Percentiles rank a stretch among this genome's conserved stretches.
phyloP scores from a whole-genome alignment of 345 rosid species.

The Erodium maritimum region DNA sequence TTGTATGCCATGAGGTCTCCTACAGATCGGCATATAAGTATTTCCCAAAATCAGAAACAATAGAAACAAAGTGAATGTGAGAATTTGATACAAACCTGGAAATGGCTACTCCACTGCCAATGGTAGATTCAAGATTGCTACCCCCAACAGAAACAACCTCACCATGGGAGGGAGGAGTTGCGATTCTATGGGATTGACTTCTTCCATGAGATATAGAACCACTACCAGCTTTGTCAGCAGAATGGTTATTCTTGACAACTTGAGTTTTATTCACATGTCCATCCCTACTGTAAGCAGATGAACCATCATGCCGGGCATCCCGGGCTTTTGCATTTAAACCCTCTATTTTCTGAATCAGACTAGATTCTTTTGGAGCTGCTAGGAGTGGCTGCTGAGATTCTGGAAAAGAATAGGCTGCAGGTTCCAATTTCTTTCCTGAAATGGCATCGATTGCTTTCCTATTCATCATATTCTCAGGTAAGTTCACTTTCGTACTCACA shows the following conservation, averaged over 20 bases:
- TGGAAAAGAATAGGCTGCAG: slow-evolving; percentile 10
- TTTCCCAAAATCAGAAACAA: slow-evolving; percentile 17
- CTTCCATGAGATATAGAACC: slow-evolving; percentile 22
- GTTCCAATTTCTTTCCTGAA: slow-evolving; percentile 23
- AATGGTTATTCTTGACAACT: slow-evolving; percentile 17
- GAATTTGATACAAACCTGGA: slow-evolving; percentile 46
- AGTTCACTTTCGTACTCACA: slow-evolving; percentile 20
- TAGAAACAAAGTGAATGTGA: slow-evolving; percentile 7
- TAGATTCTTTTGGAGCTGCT: slow-evolving; percentile 35
- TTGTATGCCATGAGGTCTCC: slow-evolving; percentile 55
- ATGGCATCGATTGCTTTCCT: slow-evolving; percentile 21
- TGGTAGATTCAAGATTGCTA: slow-evolving; percentile 25
- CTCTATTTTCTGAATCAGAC: slow-evolving; percentile 78
- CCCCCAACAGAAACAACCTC: slow-evolving; percentile 28
- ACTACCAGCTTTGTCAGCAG: slow-evolving; percentile 27
- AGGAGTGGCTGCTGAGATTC: slow-evolving; percentile 14
- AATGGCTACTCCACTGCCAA: slow-evolving; percentile 22
- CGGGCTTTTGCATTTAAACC: slow-evolving; percentile 73
- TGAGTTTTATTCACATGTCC: slow-evolving; percentile 35
- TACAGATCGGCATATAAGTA: slow-evolving; percentile 30
- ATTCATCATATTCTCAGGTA: slow-evolving; percentile 17
- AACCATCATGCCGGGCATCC: slow-evolving; percentile 34
- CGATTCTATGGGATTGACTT: slow-evolving; percentile 18
- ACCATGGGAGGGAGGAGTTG: slow-evolving; percentile 20
- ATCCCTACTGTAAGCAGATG: slow-evolving; percentile 23